These are phyloP conservation scores for Clonostachys rhizophaga DNA, from an alignment of 2,329 filamentous ascomycete species.

Conservation along the genomic window DNA sequence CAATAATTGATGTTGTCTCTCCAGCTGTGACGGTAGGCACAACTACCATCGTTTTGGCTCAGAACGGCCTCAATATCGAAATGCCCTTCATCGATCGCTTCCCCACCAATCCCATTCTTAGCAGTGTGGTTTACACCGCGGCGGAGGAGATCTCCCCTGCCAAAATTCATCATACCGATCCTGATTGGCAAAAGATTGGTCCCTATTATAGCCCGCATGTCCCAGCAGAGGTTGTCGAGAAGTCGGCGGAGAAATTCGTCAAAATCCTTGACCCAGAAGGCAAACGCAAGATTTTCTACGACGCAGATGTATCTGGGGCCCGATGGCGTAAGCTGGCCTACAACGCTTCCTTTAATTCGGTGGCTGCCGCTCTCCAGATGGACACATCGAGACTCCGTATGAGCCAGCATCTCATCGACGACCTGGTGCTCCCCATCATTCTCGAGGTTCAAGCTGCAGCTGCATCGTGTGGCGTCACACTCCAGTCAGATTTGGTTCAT, in stretches of 20 bases:
- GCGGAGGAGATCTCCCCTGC: conserved; percentile 41
- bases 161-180: conserved; percentile 45
- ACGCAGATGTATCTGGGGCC: conserved; percentile 31
- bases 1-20: conserved; percentile 38
- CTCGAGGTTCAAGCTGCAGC: conserved; percentile 42
- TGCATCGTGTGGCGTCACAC: conserved; percentile 27
- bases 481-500: conserved; percentile 36
- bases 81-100: conserved; percentile 43
- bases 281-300: conserved; percentile 33
- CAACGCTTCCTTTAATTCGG: conserved; percentile 46
- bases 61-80: conserved; percentile 63
- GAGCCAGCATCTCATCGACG: conserved; percentile 34
- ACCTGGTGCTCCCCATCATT: conserved; percentile 48
- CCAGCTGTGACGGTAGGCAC: conserved; percentile 44
- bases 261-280: conserved; percentile 38
- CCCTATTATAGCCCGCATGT: conserved; percentile 35
- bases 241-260: conserved; percentile 34
- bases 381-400: conserved; percentile 46
- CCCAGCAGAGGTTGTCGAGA: conserved; percentile 9
- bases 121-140: conserved; percentile 47
- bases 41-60: conserved; percentile 51
- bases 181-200: conserved; percentile 44
- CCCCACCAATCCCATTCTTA: conserved; percentile 45
- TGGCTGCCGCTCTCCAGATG: conserved; percentile 43
- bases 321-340: conserved; percentile 48